A percentile compares a stretch with the other conserved stretches of the same genome.
These are phyloP conservation scores for Globisporangium okanoganense DNA, from an alignment of 352 stramenopile species.

Conservation along the genomic window DNA sequence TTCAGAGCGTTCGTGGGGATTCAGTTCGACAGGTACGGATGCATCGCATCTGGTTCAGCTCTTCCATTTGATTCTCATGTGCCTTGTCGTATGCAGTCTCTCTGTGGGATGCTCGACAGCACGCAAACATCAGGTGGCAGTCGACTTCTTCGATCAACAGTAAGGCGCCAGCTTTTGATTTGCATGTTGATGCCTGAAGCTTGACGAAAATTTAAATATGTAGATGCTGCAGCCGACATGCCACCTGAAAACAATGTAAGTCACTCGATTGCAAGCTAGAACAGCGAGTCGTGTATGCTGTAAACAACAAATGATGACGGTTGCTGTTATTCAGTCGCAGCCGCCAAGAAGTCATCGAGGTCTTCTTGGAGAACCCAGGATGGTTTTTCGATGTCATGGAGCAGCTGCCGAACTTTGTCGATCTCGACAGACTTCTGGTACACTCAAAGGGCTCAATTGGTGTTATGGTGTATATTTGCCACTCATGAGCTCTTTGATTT, in stretches of 20 bases:
- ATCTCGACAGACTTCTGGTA: slow-evolving; percentile 76
- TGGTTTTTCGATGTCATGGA: slow-evolving; percentile 84
- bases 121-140: slow-evolving; percentile 75
- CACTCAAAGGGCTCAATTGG: neutral
- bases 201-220: neutral
- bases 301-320: neutral
- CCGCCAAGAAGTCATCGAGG: slow-evolving; percentile 64
- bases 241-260: slow-evolving; percentile 80
- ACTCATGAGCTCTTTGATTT: neutral
- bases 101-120: slow-evolving; percentile 76
- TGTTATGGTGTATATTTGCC: neutral
- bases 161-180: slow-evolving; percentile 18
- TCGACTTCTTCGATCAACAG: slow-evolving; percentile 71
- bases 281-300: neutral
- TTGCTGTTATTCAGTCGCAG: slow-evolving; percentile 33
- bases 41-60: neutral
- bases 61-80: neutral
- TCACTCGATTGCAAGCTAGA: neutral
- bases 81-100: slow-evolving; percentile 32
- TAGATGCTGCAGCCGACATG: slow-evolving; percentile 78
- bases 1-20: slow-evolving; percentile 50
- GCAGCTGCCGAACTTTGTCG: slow-evolving; percentile 60
- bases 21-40: slow-evolving; percentile 46
- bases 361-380: slow-evolving; percentile 75
- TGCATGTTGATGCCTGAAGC: neutral